Conservation (phyloP, 805 yeast species). For the Starmerella vaccinii region DNA sequence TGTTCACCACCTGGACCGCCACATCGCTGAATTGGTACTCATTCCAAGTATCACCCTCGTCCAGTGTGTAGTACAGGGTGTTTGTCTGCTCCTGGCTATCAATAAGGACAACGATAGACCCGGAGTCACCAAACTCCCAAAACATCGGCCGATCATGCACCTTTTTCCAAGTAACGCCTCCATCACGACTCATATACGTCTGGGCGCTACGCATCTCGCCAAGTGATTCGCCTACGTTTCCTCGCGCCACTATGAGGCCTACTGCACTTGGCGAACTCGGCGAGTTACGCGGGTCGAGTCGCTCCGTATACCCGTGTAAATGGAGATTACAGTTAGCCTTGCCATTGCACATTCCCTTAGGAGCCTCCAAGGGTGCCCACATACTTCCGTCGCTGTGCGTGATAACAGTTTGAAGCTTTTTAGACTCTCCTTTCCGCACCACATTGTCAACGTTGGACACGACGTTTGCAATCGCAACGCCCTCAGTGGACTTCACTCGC, state of each 20-base stretch:
- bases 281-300: constrained; percentile 73
- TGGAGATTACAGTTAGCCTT: constrained; percentile 61
- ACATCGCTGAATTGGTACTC: constrained; percentile 53
- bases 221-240: constrained; percentile 69
- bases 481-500: constrained; percentile 71
- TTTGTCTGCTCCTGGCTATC: constrained; percentile 50
- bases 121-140: constrained; percentile 97
- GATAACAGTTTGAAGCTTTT: constrained; percentile 58
- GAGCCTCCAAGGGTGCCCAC: constrained; percentile 68
- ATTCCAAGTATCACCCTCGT: constrained; percentile 71
- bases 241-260: constrained; percentile 85
- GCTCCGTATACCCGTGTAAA: constrained; percentile 82
- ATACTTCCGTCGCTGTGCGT: constrained; percentile 87
- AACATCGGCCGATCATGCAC: constrained; percentile 59
- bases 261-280: constrained; percentile 80
- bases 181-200: constrained; percentile 78
- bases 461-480: constrained; percentile 63
- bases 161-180: constrained; percentile 82
- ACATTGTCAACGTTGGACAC: constrained; percentile 49
- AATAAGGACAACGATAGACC: constrained; percentile 70
- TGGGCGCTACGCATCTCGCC: constrained; percentile 43
- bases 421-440: constrained; percentile 35
- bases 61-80: constrained; percentile 52
- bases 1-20: constrained; percentile 50
- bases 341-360: constrained; percentile 50